Percentiles rank a stretch among this genome's conserved stretches.
Evolutionary conservation across 495 filamentous ascomycete species (phyloP).

Genomic region (Penicillium psychrofluorescens): DNA sequence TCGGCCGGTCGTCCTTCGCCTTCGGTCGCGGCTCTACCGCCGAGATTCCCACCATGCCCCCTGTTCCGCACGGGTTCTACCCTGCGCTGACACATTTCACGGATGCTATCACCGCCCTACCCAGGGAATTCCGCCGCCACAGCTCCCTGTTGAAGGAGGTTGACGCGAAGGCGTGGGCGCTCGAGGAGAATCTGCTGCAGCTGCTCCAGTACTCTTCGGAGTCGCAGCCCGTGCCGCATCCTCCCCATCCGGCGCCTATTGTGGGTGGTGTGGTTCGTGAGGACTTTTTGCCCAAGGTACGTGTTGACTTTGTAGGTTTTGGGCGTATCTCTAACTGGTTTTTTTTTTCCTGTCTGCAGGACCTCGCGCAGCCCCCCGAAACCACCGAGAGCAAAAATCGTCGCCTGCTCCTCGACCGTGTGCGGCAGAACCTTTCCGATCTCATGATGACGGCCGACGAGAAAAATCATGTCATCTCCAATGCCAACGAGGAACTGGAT

Average conservation of each 20-base stretch:
- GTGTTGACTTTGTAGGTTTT: neutral
- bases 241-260: conserved; percentile 32
- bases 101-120: conserved; percentile 85
- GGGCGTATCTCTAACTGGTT: conserved; percentile 5
- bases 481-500: conserved; percentile 79
- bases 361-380: conserved; percentile 24
- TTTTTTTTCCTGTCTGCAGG: conserved; percentile 10
- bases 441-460: conserved; percentile 85
- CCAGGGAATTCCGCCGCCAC: conserved; percentile 88
- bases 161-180: conserved; percentile 72
- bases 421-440: conserved; percentile 57
- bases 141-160: conserved; percentile 94
- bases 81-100: conserved; percentile 93
- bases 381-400: conserved; percentile 39
- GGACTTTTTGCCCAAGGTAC: conserved; percentile 30
- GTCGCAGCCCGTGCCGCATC: conserved; percentile 37
- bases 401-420: conserved; percentile 58
- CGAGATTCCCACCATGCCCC: conserved; percentile 23
- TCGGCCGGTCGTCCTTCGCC: conserved; percentile 41
- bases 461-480: conserved; percentile 91
- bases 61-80: conserved; percentile 60
- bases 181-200: conserved; percentile 56
- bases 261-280: conserved; percentile 32
- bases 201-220: conserved; percentile 61
- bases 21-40: conserved; percentile 30